Percentiles rank a stretch among this genome's conserved stretches.
These are phyloP conservation scores for Mycena kentingensis DNA, from an alignment of 768 basidiomycete genomes.

Conservation along the genomic window DNA sequence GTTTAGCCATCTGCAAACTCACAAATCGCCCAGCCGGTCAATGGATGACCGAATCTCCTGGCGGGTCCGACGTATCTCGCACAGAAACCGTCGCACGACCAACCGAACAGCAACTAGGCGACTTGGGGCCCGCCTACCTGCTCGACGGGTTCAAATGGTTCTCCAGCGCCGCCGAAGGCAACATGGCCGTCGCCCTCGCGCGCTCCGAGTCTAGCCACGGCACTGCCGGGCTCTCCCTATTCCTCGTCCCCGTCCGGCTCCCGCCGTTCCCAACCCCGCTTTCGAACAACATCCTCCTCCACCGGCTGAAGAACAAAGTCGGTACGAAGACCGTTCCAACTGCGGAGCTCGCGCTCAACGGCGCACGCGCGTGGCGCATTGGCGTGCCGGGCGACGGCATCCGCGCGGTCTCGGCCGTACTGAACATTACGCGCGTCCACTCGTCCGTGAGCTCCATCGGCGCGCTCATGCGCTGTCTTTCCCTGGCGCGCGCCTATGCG, in stretches of 20 bases:
- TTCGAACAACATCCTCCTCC: constrained; percentile 65
- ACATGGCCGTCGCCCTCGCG: constrained; percentile 71
- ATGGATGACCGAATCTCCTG: constrained; percentile 82
- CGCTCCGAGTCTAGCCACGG: constrained; percentile 64
- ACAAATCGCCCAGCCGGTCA: constrained; percentile 76
- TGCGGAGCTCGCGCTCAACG: constrained; percentile 67
- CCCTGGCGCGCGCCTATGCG: constrained; percentile 67
- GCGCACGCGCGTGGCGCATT: constrained; percentile 62
- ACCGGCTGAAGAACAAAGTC: constrained; percentile 78
- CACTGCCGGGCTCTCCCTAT: constrained; percentile 70
- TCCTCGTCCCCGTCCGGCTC: constrained; percentile 66
- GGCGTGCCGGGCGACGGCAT: constrained; percentile 62
- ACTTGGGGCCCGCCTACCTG: constrained; percentile 43
- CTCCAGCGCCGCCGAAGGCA: constrained; percentile 78
- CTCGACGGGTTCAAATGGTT: constrained; percentile 84
- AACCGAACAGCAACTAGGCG: constrained; percentile 19
- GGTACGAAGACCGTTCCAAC: constrained; percentile 77
- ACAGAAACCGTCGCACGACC: constrained; percentile 65
- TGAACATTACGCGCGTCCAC: constrained; percentile 78
- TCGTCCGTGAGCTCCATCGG: constrained; percentile 60
- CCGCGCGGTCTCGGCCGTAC: constrained; percentile 65
- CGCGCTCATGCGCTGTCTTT: constrained; percentile 59
- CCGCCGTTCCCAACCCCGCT: constrained; percentile 46
- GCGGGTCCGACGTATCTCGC: constrained; percentile 74
- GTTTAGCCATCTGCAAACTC: constrained; percentile 33